phyloP scores from a whole-genome alignment of 768 basidiomycete genomes.

The Macrocybe gigantea region DNA sequence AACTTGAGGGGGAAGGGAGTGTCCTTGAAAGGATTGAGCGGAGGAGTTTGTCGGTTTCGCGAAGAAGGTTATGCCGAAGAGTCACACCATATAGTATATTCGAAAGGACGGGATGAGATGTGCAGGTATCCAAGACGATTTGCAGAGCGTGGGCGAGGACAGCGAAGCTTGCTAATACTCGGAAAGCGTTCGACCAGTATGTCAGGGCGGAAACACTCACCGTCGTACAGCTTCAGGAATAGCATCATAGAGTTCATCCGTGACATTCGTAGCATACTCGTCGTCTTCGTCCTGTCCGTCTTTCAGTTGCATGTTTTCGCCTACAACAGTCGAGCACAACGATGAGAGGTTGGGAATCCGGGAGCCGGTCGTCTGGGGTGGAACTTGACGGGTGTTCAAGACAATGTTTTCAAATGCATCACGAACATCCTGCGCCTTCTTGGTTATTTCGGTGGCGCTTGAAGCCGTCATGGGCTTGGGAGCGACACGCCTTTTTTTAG shows the following conservation, averaged over 20 bases:
- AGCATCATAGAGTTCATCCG: slow-evolving; percentile 42
- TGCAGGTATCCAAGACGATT: slow-evolving; percentile 38
- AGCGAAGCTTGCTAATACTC: slow-evolving; percentile 29
- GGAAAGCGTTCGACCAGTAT: too few relatives aligned
- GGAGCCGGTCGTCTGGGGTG: background rate
- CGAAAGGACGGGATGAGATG: slow-evolving; percentile 43
- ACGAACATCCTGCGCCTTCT: too few relatives aligned
- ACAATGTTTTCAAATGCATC: slow-evolving; percentile 19
- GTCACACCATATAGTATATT: slow-evolving; percentile 45
- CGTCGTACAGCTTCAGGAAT: slow-evolving; percentile 26
- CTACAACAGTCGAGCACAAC: slow-evolving; percentile 41
- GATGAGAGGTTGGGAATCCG: slow-evolving; percentile 15
- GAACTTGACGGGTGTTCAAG: slow-evolving; percentile 20
- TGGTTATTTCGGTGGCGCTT: too few relatives aligned
- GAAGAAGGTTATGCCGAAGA: slow-evolving; percentile 32
- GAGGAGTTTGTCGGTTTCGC: slow-evolving; percentile 40
- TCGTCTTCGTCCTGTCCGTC: slow-evolving; percentile 18
- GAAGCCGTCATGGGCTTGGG: background rate
- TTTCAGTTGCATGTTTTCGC: slow-evolving; percentile 33
- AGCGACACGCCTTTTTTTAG: background rate
- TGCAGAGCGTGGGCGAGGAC: slow-evolving; percentile 48
- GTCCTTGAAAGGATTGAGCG: slow-evolving; percentile 33
- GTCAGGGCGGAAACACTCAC: too few relatives aligned
- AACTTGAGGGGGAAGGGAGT: slow-evolving; percentile 18
- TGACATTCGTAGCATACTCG: slow-evolving; percentile 19